Evolutionary conservation across 1,284 basidiomycete species (phyloP), one percentile per base, ranked within the genome.

Genomic region (Athelia psychrophila): DNA sequence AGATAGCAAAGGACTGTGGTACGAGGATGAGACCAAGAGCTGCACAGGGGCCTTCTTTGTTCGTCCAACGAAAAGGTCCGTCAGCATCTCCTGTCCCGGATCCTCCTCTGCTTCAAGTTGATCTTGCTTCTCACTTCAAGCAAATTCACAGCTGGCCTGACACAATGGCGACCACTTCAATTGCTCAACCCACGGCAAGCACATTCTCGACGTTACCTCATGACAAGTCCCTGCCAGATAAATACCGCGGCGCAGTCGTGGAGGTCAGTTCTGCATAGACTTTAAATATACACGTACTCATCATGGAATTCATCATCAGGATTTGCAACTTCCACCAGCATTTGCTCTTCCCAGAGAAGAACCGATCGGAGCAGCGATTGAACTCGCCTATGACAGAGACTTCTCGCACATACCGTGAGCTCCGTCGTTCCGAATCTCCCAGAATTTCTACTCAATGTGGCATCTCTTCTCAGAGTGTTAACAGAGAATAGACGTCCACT

Each of bases 321-420:
- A 94, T 66, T 76, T 94, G 2, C 93, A 95, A 78, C 74, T 95
- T 2, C 86, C 91, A 0, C 93, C 93, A 8, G 93, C 93, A 0
- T 95, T 94, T 67, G 83, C 88, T n/a, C 75, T 95, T 2, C 86
- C 88, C 8, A 72, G 78, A 9, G 77, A 78, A 54, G 91, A 91
- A 59, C 77, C 80, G 19, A 84, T 94, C 51, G 79, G 79, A 9
- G 75, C 80, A 25, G 93, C 91, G 1, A 81, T 95, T 40, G 90
- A 92, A 60, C 79, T 88, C 30, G 93, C 93, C 0, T 95, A 93
- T 61, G 93, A 95, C 59, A 82, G 91, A 42, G 93, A 95, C 64
- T 95, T 94, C 69, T 93, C 93, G 23, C 85, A 93, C 61, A 87
- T 95, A 52, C 93, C 93, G 92, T 95, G 60, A 63, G 76, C 70